phyloP scores from a whole-genome alignment of 2,329 filamentous ascomycete species.

The Colletotrichum sp. region DNA sequence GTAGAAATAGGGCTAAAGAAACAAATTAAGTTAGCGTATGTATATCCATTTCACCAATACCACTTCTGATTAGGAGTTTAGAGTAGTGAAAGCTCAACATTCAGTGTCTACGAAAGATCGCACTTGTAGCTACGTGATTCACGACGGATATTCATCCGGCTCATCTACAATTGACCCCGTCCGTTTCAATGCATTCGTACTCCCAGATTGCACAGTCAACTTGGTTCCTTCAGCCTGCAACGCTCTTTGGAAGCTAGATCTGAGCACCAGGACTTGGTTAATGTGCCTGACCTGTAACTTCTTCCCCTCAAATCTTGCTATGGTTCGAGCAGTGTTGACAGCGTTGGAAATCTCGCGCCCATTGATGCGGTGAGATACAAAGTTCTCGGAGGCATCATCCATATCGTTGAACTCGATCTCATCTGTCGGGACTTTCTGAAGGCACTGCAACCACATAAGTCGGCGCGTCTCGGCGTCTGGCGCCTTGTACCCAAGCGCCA shows the following conservation, averaged over 20 bases:
- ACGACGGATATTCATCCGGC: neutral
- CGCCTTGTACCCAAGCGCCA: constrained; percentile 42
- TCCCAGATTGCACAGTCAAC: neutral
- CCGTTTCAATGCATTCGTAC: neutral
- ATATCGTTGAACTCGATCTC: neutral
- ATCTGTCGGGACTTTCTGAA: neutral
- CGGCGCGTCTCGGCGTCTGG: neutral
- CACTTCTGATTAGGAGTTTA: too few relatives aligned
- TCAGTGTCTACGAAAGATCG: too few relatives aligned
- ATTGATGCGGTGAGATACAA: neutral
- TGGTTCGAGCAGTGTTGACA: neutral
- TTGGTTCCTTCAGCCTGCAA: neutral
- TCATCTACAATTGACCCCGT: neutral
- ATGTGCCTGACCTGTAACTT: neutral
- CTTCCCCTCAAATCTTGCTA: neutral
- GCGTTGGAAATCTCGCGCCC: neutral
- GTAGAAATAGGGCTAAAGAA: too few relatives aligned
- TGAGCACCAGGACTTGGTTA: neutral
- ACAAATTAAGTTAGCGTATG: too few relatives aligned
- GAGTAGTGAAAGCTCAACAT: too few relatives aligned
- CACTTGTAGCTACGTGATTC: neutral
- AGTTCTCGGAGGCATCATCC: neutral
- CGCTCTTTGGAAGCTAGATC: neutral
- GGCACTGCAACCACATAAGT: neutral
- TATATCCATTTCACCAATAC: too few relatives aligned